Conservation (phyloP, 805 yeast species). For the Millerozyma acaciae region DNA sequence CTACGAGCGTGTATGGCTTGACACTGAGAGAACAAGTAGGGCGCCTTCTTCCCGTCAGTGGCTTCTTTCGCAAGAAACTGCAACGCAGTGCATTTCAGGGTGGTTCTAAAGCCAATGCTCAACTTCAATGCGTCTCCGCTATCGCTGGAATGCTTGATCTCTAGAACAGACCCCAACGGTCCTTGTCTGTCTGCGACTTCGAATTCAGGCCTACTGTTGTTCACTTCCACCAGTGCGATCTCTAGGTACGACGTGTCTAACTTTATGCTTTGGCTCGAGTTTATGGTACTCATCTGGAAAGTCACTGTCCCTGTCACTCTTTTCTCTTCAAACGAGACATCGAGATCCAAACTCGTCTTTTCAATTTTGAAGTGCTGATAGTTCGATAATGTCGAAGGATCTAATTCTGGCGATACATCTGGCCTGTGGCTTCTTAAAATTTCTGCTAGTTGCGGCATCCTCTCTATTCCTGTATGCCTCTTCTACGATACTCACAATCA, state of each 20-base stretch:
- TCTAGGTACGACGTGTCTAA: constrained; percentile 68
- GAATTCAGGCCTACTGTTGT: constrained; percentile 30
- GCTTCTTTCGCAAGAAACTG: constrained; percentile 78
- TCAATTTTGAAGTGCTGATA: constrained; percentile 51
- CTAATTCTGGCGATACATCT: constrained; percentile 48
- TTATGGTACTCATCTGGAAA: constrained; percentile 37
- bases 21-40: constrained; percentile 81
- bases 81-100: constrained; percentile 73
- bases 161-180: constrained; percentile 59
- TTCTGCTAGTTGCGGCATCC: constrained; percentile 4
- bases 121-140: constrained; percentile 21
- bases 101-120: constrained; percentile 59
- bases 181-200: constrained; percentile 39
- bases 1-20: constrained; percentile 91
- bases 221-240: constrained; percentile 42
- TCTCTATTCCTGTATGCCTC: too few relatives aligned
- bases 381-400: constrained; percentile 78
- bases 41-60: constrained; percentile 66
- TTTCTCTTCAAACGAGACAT: constrained; percentile 52
- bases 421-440: constrained; percentile 21
- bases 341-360: constrained; percentile 50
- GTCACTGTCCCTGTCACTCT: constrained; percentile 53
- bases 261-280: constrained; percentile 34
- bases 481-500: too few relatives aligned
- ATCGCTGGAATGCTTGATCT: constrained; percentile 19